Evolutionary conservation across 441 rosid species (phyloP), one percentile per base, ranked within the genome.

Genomic region (Adansonia grandidieri): DNA sequence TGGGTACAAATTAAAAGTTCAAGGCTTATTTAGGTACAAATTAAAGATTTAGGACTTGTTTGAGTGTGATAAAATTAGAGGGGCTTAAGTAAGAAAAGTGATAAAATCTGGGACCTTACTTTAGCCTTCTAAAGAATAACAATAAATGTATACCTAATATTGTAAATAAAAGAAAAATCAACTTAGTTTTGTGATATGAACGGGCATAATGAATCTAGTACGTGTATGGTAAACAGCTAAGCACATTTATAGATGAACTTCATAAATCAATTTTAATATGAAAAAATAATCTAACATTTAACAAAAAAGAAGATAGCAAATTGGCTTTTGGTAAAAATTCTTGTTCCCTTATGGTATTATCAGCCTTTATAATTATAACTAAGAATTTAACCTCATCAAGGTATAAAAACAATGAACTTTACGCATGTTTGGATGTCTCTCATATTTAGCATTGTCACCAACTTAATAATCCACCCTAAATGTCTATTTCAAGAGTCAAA

Each of bases 391-490:
- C 11, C 24, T 32, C 75, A 53, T 15, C 22, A 6, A 32, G n/a
- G 47, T n/a, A n/a, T 9, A 32, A 15, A 50, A 71, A n/a, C 47
- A 14, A 44, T 13, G 51, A 42, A 42, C 0, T 17, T 51, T 71
- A 11, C 19, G 14, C 5, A 22, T 11, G 57, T 24, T 71, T 53
- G n/a, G 63, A 53, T n/a, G 75, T 32, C 48, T 71, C 45, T 53
- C 9, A 2, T 51, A 71, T 4, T 51, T n/a, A 15, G 24, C 57
- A 42, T 71, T 15, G 47, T 32, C 24, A 71, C 44, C 44, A 71
- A 71, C 74, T 51, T 53, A 50, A 51, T 15, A 71, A 53, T 51
- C 8, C 24, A 71, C 22, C 61, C 20, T 71, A 51, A 65, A 45
- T 37, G 19, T 72, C 56, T 17, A 10, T 10, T 54, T 14, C 9